phyloP scores from a whole-genome alignment of 371 early-diverging fungal genomes.

The Mucor circinelloides region DNA sequence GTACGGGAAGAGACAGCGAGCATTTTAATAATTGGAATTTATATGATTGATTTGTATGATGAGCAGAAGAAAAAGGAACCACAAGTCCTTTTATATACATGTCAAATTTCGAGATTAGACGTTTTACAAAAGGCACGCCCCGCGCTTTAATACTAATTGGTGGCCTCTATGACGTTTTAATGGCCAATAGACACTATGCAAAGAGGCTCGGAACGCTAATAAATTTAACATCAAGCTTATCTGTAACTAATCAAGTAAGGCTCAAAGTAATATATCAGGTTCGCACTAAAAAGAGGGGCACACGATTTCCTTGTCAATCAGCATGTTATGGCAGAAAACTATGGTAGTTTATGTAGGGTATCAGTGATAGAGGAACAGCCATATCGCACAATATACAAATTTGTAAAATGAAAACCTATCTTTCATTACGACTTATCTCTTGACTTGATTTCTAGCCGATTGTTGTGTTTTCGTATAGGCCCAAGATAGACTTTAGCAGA shows the following conservation, averaged over 20 bases:
- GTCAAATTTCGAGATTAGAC: not conserved
- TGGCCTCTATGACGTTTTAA: conserved; percentile 4
- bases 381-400: not conserved
- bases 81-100: conserved; percentile 7
- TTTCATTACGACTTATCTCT: not conserved
- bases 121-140: not conserved
- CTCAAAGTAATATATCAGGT: not conserved
- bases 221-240: not conserved
- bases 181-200: not conserved
- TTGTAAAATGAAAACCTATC: not conserved
- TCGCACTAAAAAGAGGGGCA: conserved; percentile 6
- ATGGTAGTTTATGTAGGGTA: not conserved
- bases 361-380: not conserved
- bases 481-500: not conserved
- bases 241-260: conserved; percentile 2
- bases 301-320: not conserved
- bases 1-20: conserved; percentile 36
- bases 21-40: conserved; percentile 10
- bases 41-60: not conserved
- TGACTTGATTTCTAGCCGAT: not conserved
- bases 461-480: not conserved
- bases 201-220: not conserved
- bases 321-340: not conserved
- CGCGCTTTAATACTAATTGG: not conserved
- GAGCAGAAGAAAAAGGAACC: not conserved